Conservation (phyloP, 2,329 filamentous ascomycete genomes). For the Xylariaceae sp. region DNA sequence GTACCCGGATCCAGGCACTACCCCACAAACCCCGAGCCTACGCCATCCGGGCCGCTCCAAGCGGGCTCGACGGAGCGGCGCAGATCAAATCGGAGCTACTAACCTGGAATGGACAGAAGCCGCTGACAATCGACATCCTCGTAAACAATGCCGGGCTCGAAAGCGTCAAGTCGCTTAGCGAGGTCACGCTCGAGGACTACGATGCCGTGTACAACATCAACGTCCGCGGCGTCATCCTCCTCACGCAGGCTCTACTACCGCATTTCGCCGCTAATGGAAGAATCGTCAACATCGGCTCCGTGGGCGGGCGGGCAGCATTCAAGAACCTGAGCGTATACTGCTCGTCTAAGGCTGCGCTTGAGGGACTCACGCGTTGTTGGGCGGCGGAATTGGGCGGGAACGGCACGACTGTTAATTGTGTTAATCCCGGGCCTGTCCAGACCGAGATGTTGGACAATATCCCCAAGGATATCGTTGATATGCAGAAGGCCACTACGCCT, state of each 20-base stretch:
- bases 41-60: conserved; percentile 22
- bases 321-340: conserved; percentile 47
- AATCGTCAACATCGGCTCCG: conserved; percentile 57
- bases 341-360: conserved; percentile 56
- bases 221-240: conserved; percentile 49
- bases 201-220: conserved; percentile 54
- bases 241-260: conserved; percentile 51
- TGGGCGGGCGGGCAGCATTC: conserved; percentile 47
- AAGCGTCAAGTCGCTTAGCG: conserved; percentile 33
- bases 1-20: conserved; percentile 55
- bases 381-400: conserved; percentile 53
- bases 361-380: conserved; percentile 56
- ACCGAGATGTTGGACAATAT: conserved; percentile 55
- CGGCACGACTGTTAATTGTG: conserved; percentile 58
- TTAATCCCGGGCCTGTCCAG: conserved; percentile 56
- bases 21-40: conserved; percentile 22
- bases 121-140: conserved; percentile 30
- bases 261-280: conserved; percentile 43
- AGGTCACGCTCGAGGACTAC: conserved; percentile 48
- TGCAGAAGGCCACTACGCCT: conserved; percentile 48
- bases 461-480: conserved; percentile 43
- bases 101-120: conserved; percentile 9
- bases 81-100: conserved; percentile 20
- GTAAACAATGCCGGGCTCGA: conserved; percentile 39
- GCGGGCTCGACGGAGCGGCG: conserved; percentile 18